Percentiles rank a stretch among this genome's conserved stretches.
phyloP scores from a whole-genome alignment of 1,284 basidiomycete genomes.

The Marasmius oreades region DNA sequence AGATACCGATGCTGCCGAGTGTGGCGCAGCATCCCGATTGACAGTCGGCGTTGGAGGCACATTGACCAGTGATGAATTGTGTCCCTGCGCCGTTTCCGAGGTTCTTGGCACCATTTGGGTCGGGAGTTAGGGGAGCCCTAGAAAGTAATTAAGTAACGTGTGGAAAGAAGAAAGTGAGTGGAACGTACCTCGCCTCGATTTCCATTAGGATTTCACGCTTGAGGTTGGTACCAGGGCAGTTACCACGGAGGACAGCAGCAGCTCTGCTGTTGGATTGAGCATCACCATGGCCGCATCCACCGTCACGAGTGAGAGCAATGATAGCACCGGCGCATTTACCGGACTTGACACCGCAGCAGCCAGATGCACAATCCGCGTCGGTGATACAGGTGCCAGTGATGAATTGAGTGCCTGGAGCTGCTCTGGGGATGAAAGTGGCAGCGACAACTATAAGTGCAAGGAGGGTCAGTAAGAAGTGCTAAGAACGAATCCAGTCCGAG shows the following conservation, averaged over 20 bases:
- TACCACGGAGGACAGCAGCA: not conserved
- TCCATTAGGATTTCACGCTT: not conserved
- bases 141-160: too few relatives aligned
- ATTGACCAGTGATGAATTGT: conserved; percentile 1
- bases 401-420: not conserved
- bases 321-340: not conserved
- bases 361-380: not conserved
- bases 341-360: not conserved
- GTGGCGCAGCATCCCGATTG: not conserved
- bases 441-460: too few relatives aligned
- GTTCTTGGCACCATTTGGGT: too few relatives aligned
- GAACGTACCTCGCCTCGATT: not conserved
- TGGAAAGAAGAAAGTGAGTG: too few relatives aligned
- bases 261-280: too few relatives aligned
- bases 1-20: not conserved
- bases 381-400: not conserved
- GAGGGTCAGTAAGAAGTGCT: too few relatives aligned
- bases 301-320: not conserved
- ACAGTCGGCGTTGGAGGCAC: not conserved
- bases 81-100: not conserved
- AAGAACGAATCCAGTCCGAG: too few relatives aligned
- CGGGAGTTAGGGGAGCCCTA: too few relatives aligned
- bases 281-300: too few relatives aligned
- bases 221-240: not conserved
- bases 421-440: too few relatives aligned